These are phyloP conservation scores for Cladosporium sp. DNA, from an alignment of 2,329 filamentous ascomycete genomes.

Conservation along the genomic window DNA sequence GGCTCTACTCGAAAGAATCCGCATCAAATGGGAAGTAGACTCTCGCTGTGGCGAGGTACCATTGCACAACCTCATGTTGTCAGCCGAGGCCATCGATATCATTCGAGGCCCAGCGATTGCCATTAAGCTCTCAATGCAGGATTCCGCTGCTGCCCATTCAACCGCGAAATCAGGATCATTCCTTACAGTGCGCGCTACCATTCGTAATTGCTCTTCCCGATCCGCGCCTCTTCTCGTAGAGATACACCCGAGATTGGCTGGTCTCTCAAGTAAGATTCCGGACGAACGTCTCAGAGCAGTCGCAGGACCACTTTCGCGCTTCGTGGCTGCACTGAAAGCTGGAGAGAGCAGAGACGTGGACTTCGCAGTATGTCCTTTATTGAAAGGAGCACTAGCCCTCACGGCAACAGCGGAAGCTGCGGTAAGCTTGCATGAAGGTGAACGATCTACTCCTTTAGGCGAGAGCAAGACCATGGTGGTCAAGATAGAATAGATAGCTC, in stretches of 20 bases:
- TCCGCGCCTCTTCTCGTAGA: constrained; percentile 16
- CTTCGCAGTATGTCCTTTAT: constrained; percentile 22
- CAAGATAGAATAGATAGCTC: neutral
- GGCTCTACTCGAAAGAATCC: constrained; percentile 18
- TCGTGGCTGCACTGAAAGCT: constrained; percentile 16
- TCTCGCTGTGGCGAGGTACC: constrained; percentile 21
- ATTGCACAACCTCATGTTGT: constrained; percentile 16
- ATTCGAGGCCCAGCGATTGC: constrained; percentile 15
- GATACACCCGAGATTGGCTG: neutral
- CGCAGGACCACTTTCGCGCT: constrained; percentile 18
- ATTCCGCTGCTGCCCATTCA: neutral
- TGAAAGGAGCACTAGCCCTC: constrained; percentile 19
- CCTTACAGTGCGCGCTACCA: constrained; percentile 13
- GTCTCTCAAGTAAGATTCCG: neutral
- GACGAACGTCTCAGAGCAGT: constrained; percentile 18
- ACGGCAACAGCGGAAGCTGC: neutral
- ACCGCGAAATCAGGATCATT: constrained; percentile 14
- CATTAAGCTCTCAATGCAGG: constrained; percentile 7
- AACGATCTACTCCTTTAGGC: neutral
- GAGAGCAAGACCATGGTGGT: neutral
- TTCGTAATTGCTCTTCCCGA: constrained; percentile 12
- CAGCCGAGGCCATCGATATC: constrained; percentile 15
- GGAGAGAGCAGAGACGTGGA: constrained; percentile 16
- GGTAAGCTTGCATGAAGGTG: neutral
- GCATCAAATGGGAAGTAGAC: constrained; percentile 20